phyloP scores from a whole-genome alignment of 208 protist genomes.

The Naegleria lovaniensis region DNA sequence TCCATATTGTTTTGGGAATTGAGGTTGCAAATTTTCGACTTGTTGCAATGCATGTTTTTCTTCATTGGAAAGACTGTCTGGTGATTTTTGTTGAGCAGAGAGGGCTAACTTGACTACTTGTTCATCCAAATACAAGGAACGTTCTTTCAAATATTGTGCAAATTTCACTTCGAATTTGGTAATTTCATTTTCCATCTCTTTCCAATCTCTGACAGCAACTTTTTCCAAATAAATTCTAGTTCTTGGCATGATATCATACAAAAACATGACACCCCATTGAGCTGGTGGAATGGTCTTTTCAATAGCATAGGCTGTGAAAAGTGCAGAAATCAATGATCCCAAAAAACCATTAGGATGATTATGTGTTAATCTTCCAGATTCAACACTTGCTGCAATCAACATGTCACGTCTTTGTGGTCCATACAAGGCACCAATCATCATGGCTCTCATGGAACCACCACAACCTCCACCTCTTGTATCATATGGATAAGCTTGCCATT shows the following conservation, averaged over 20 bases:
- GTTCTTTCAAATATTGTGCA: not conserved
- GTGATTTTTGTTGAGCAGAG: not conserved
- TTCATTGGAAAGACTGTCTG: not conserved
- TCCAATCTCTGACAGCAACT: not conserved
- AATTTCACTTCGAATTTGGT: not conserved
- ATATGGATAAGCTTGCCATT: not conserved
- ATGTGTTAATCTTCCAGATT: slow-evolving; percentile 32
- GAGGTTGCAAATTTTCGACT: not conserved
- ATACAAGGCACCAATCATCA: not conserved
- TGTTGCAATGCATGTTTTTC: not conserved
- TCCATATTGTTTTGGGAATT: not conserved
- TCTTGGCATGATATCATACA: slow-evolving; percentile 20
- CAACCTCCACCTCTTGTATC: not conserved
- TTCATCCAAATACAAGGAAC: not conserved
- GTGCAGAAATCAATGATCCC: not conserved
- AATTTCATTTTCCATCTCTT: not conserved
- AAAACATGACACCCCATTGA: not conserved
- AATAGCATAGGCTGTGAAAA: slow-evolving; percentile 28
- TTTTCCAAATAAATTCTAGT: not conserved
- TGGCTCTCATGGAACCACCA: slow-evolving; percentile 14
- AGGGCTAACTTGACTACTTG: not conserved
- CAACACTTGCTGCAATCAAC: slow-evolving; percentile 2
- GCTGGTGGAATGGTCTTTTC: slow-evolving; percentile 11
- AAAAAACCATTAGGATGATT: slow-evolving; percentile 34
- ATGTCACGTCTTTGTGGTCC: not conserved